phyloP scores from a whole-genome alignment of 2,329 filamentous ascomycete genomes.

The Coniella vitis region DNA sequence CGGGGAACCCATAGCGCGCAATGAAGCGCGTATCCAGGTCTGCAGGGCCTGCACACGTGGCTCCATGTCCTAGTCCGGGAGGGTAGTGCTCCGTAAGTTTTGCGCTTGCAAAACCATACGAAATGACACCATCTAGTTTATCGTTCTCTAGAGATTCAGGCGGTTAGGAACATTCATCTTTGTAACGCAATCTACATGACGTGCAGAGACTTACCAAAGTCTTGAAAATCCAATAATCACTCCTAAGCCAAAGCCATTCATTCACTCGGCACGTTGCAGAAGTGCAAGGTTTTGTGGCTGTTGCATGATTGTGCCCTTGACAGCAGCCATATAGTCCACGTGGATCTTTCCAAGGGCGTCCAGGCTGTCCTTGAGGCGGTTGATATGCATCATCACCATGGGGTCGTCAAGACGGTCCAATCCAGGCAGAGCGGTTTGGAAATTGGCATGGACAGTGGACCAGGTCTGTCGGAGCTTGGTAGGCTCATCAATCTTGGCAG shows the following conservation, averaged over 20 bases:
- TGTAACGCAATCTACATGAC: too few relatives aligned
- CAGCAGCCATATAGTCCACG: slow-evolving; percentile 27
- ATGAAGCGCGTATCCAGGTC: too few relatives aligned
- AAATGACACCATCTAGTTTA: too few relatives aligned
- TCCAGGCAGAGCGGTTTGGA: slow-evolving; percentile 51
- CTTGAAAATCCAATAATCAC: too few relatives aligned
- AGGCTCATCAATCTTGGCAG: slow-evolving; percentile 28
- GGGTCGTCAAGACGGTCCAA: slow-evolving; percentile 44
- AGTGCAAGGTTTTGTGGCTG: slow-evolving; percentile 30
- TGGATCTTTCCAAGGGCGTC: slow-evolving; percentile 46
- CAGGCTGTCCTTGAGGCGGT: slow-evolving; percentile 43
- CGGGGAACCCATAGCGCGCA: too few relatives aligned
- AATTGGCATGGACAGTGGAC: slow-evolving; percentile 56
- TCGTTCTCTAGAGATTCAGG: too few relatives aligned
- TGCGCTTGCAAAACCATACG: too few relatives aligned
- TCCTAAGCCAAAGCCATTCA: slow-evolving; percentile 17
- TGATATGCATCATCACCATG: slow-evolving; percentile 47
- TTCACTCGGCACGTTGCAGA: slow-evolving; percentile 30
- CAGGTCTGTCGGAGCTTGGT: slow-evolving; percentile 46
- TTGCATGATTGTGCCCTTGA: slow-evolving; percentile 25
- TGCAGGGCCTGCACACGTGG: too few relatives aligned
- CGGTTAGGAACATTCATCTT: too few relatives aligned
- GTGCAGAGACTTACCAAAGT: too few relatives aligned
- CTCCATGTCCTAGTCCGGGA: too few relatives aligned
- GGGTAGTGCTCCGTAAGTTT: too few relatives aligned